Evolutionary conservation across 2,329 filamentous ascomycete genomes (phyloP).

Genomic region (Scedosporium apiospermum): DNA sequence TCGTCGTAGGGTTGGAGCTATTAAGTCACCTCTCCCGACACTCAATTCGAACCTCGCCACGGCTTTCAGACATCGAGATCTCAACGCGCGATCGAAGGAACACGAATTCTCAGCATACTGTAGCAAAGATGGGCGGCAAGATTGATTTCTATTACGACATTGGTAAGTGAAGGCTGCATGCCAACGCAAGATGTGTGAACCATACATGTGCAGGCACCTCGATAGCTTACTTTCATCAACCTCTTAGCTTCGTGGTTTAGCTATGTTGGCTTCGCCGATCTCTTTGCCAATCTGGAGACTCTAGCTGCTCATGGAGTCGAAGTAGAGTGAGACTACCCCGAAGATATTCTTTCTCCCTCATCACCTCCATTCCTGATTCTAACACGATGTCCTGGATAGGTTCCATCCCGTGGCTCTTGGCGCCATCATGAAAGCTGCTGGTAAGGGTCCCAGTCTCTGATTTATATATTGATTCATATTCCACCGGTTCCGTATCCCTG

Average conservation of each 20-base stretch:
- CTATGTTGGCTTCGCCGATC: constrained; percentile 46
- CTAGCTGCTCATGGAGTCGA: constrained; percentile 51
- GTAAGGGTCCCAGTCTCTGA: constrained; percentile 23
- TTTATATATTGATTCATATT: neutral
- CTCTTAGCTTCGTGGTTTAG: constrained; percentile 53
- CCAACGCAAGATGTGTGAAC: neutral
- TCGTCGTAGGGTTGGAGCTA: neutral
- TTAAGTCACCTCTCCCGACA: neutral
- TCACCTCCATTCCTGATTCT: neutral
- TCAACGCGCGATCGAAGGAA: too few relatives aligned
- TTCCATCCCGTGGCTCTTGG: constrained; percentile 65
- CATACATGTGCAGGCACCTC: neutral
- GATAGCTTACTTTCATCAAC: neutral
- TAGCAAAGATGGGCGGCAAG: constrained; percentile 41
- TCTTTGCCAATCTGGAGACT: constrained; percentile 43
- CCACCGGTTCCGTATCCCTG: neutral
- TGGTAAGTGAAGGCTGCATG: constrained; percentile 31
- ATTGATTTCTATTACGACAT: constrained; percentile 62
- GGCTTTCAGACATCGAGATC: too few relatives aligned
- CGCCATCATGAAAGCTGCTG: constrained; percentile 51
- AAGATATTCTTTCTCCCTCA: neutral
- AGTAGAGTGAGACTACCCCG: constrained; percentile 46
- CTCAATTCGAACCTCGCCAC: too few relatives aligned
- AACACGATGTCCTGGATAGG: constrained; percentile 25
- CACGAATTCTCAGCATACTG: neutral